phyloP scores from a whole-genome alignment of 2,329 filamentous ascomycete genomes.

The Venturia oleaginea region DNA sequence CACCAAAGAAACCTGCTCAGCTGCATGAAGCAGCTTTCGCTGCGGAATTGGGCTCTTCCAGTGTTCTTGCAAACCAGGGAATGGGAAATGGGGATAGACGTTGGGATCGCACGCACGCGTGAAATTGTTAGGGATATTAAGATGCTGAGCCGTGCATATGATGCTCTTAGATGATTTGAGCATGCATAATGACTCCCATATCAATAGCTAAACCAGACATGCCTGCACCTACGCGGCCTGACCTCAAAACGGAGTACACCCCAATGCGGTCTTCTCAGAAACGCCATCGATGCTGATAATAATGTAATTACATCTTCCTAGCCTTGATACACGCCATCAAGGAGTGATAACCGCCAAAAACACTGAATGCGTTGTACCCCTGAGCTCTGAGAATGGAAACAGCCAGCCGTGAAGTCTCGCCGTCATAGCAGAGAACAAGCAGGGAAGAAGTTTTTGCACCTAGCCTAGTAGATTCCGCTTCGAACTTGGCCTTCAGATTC shows the following conservation, averaged over 20 bases:
- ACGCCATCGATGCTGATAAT: background rate
- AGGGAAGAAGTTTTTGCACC: background rate
- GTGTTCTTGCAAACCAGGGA: no score
- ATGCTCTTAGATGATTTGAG: no score
- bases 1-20: background rate
- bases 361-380: constrained; percentile 4
- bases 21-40: background rate
- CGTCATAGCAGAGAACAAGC: constrained; percentile 11
- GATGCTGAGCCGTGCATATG: no score
- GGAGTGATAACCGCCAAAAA: background rate
- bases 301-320: background rate
- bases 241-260: background rate
- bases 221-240: no score
- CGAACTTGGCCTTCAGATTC: background rate
- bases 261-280: background rate
- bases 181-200: no score
- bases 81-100: no score
- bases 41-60: background rate
- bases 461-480: background rate
- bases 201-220: no score
- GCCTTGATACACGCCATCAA: background rate
- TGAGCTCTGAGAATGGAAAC: background rate
- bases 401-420: constrained; percentile 6
- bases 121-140: no score
- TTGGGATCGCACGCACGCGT: no score